Conservation (phyloP, 1,284 basidiomycete genomes). For the Ustilago trichophora region DNA sequence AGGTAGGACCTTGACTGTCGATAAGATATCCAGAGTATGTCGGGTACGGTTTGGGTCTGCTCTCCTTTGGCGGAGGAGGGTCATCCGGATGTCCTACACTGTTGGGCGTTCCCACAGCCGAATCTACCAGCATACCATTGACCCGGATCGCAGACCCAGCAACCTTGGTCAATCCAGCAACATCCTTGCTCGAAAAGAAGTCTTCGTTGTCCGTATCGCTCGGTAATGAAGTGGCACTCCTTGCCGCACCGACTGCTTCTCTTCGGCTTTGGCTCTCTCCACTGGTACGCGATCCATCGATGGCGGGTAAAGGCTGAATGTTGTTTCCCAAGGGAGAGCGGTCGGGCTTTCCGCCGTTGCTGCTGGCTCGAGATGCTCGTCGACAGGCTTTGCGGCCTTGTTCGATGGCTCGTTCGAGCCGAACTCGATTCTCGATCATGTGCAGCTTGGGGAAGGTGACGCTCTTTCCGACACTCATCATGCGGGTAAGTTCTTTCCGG, state of each 20-base stretch:
- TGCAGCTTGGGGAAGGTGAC: conserved; percentile 64
- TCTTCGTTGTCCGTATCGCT: conserved; percentile 45
- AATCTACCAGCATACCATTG: conserved; percentile 5
- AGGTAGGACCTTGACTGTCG: conserved; percentile 10
- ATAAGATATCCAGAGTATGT: conserved; percentile 28
- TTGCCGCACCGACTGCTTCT: conserved; percentile 1
- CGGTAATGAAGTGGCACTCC: conserved; percentile 19
- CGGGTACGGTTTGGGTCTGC: conserved; percentile 41
- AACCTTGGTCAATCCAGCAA: conserved; percentile 21
- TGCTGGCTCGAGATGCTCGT: conserved; percentile 13
- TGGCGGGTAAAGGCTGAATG: conserved; percentile 11
- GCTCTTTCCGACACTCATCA: conserved; percentile 56
- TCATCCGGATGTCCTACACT: conserved; percentile 21
- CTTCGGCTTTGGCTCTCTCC: conserved; percentile 17
- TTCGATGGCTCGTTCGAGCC: conserved; percentile 61
- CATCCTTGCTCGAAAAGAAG: conserved; percentile 36
- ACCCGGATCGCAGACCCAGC: conserved; percentile 13
- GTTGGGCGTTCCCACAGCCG: conserved; percentile 34
- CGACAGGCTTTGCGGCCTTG: conserved; percentile 49
- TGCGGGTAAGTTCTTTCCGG: conserved; percentile 53
- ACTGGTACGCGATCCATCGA: conserved; percentile 27
- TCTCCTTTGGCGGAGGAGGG: conserved; percentile 5
- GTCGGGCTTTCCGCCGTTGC: conserved; percentile 4
- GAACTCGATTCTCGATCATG: conserved; percentile 64
- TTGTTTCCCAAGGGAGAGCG: conserved; percentile 3